phyloP scores from a whole-genome alignment of 2,329 filamentous ascomycete genomes.

The Colletotrichum salicis region DNA sequence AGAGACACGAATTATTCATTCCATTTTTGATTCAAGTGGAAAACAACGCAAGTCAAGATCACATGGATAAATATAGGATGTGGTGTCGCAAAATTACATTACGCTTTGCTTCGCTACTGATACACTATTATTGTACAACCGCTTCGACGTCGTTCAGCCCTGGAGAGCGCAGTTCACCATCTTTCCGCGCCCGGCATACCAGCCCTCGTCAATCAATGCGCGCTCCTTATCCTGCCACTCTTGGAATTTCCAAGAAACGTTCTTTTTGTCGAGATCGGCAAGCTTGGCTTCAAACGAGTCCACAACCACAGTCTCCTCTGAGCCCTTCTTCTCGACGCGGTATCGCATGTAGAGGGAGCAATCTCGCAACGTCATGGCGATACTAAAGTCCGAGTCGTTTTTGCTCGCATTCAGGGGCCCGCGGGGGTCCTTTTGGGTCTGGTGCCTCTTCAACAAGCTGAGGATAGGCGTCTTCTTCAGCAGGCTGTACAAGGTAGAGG shows the following conservation, averaged over 20 bases:
- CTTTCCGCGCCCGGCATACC: conserved; percentile 59
- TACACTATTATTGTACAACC: conserved; percentile 16
- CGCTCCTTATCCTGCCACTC: conserved; percentile 76
- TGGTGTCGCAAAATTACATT: conserved; percentile 1
- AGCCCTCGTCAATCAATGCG: conserved; percentile 72
- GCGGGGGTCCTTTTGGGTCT: conserved; percentile 54
- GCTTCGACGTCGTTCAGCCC: background rate
- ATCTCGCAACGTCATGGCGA: conserved; percentile 85
- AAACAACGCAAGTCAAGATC: background rate
- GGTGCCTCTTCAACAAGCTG: conserved; percentile 32
- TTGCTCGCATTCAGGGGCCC: conserved; percentile 56
- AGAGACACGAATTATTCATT: background rate
- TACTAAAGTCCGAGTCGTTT: conserved; percentile 61
- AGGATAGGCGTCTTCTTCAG: conserved; percentile 11
- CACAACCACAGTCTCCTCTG: conserved; percentile 13
- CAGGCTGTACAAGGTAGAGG: conserved; percentile 6
- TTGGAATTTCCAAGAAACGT: conserved; percentile 69
- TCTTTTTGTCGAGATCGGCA: conserved; percentile 83
- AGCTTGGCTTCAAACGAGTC: conserved; percentile 66
- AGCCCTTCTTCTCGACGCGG: background rate
- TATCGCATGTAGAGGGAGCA: conserved; percentile 77
- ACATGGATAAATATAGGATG: background rate
- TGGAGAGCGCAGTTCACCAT: conserved; percentile 33
- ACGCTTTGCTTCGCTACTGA: conserved; percentile 10
- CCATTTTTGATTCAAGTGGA: background rate